Percentiles rank a stretch among this genome's conserved stretches.
phyloP scores from a whole-genome alignment of 164 flowering plant species.

The Kalanchoe fedtschenkoi region DNA sequence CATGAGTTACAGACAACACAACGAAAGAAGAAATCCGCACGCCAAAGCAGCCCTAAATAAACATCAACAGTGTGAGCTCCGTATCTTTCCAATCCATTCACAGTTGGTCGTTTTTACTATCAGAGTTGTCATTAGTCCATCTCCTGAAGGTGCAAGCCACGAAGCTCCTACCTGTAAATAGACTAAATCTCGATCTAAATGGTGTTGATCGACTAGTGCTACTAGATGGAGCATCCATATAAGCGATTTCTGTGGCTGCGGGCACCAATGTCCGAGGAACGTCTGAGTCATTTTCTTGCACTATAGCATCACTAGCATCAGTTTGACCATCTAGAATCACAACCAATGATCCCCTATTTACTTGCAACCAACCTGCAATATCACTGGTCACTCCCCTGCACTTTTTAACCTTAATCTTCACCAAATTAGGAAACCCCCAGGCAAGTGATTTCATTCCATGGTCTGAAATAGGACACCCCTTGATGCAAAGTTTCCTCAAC shows the following conservation, averaged over 20 bases:
- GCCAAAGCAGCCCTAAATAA: background rate
- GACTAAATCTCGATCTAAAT: slow-evolving; percentile 25
- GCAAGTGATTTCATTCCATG: slow-evolving; percentile 65
- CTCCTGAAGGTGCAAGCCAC: slow-evolving; percentile 43
- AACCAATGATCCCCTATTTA: slow-evolving; percentile 35
- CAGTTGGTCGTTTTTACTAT: slow-evolving; percentile 2
- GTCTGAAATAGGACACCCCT: slow-evolving; percentile 77
- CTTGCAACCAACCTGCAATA: slow-evolving; percentile 49
- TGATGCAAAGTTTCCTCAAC: slow-evolving; percentile 81
- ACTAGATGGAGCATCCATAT: slow-evolving; percentile 10
- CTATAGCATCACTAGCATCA: slow-evolving; percentile 33
- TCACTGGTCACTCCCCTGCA: slow-evolving; percentile 67
- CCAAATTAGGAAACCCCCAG: slow-evolving; percentile 80
- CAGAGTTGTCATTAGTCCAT: slow-evolving; percentile 23
- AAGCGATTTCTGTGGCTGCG: slow-evolving; percentile 11
- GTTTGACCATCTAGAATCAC: slow-evolving; percentile 54
- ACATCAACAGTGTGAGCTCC: background rate
- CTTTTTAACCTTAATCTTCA: slow-evolving; percentile 92
- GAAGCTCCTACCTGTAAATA: slow-evolving; percentile 34
- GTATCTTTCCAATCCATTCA: background rate
- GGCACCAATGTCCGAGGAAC: slow-evolving; percentile 32
- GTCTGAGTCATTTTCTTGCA: slow-evolving; percentile 18
- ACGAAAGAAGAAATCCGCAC: background rate
- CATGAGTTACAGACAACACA: slow-evolving; percentile 1
- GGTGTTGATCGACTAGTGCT: slow-evolving; percentile 19